Evolutionary conservation across 805 yeast species (phyloP).

Genomic region (Nakazawaea populi): DNA sequence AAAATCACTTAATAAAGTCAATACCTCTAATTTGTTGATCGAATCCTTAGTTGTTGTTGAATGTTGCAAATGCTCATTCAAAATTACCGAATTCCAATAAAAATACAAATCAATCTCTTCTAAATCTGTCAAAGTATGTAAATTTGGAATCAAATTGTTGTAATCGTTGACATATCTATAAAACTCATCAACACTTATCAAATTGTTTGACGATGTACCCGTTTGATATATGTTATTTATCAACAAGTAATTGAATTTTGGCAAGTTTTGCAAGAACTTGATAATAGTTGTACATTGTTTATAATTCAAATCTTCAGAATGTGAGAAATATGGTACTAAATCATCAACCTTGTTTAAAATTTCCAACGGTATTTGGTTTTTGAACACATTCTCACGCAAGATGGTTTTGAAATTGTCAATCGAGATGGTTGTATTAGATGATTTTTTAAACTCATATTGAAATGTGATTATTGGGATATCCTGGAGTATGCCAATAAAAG

Average conservation of each 20-base stretch:
- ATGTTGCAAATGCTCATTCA: slow-evolving; percentile 22
- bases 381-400: slow-evolving; percentile 19
- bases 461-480: slow-evolving; percentile 24
- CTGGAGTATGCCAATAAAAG: slow-evolving; percentile 18
- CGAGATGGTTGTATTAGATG: slow-evolving; percentile 12
- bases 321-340: slow-evolving; percentile 21
- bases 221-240: slow-evolving; percentile 17
- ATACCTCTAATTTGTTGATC: slow-evolving; percentile 26
- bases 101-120: slow-evolving; percentile 27
- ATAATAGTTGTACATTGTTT: slow-evolving; percentile 42
- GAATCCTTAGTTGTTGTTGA: slow-evolving; percentile 35
- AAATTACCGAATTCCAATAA: slow-evolving; percentile 26
- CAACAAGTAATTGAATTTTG: slow-evolving; percentile 23
- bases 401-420: slow-evolving; percentile 16
- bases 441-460: slow-evolving; percentile 15
- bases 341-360: slow-evolving; percentile 63
- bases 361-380: slow-evolving; percentile 31
- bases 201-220: slow-evolving; percentile 14
- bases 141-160: slow-evolving; percentile 6
- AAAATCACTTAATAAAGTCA: slow-evolving; percentile 19
- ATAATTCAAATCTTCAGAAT: slow-evolving; percentile 37
- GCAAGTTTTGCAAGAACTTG: slow-evolving; percentile 34
- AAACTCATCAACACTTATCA: slow-evolving; percentile 18
- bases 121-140: slow-evolving; percentile 14
- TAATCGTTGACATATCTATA: slow-evolving; percentile 17